Percentiles rank a stretch among this genome's conserved stretches.
phyloP scores from a whole-genome alignment of 176 grass and related monocot genomes.

The Carex scoparia region DNA sequence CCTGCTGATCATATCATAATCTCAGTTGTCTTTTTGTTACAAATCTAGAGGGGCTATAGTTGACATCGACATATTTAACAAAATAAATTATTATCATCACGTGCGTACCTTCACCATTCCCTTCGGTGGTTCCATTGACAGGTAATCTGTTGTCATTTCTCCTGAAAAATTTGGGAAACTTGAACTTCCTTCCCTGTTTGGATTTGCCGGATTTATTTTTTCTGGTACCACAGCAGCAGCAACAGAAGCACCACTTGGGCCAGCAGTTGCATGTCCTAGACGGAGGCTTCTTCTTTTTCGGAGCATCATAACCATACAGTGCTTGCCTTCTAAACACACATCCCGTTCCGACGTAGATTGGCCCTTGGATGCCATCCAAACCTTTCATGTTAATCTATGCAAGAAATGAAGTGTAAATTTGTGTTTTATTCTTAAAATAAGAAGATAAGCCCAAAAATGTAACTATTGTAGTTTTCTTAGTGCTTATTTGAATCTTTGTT shows the following conservation, averaged over 20 bases:
- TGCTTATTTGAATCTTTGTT: neutral
- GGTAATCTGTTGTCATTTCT: conserved; percentile 53
- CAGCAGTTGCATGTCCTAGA: conserved; percentile 83
- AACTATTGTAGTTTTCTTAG: neutral
- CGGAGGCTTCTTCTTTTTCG: conserved; percentile 81
- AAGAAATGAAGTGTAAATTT: neutral
- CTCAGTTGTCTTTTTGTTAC: neutral
- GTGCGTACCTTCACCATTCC: conserved; percentile 50
- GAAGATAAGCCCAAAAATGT: neutral
- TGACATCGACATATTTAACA: neutral
- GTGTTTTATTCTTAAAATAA: neutral
- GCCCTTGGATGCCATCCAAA: conserved; percentile 94
- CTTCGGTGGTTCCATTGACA: conserved; percentile 55
- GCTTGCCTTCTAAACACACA: conserved; percentile 81
- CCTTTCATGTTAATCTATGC: conserved; percentile 96
- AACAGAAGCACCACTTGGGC: conserved; percentile 79
- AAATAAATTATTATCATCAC: conserved; percentile 26
- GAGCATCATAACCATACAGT: conserved; percentile 81
- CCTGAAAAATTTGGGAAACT: conserved; percentile 49
- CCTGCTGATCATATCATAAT: conserved; percentile 16
- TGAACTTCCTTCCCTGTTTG: conserved; percentile 43
- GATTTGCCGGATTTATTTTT: conserved; percentile 59
- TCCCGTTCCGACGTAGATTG: conserved; percentile 92
- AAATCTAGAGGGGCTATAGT: neutral
- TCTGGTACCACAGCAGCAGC: conserved; percentile 31